Conservation (phyloP, 2,329 filamentous ascomycete genomes). For the Monosporascus sp. region DNA sequence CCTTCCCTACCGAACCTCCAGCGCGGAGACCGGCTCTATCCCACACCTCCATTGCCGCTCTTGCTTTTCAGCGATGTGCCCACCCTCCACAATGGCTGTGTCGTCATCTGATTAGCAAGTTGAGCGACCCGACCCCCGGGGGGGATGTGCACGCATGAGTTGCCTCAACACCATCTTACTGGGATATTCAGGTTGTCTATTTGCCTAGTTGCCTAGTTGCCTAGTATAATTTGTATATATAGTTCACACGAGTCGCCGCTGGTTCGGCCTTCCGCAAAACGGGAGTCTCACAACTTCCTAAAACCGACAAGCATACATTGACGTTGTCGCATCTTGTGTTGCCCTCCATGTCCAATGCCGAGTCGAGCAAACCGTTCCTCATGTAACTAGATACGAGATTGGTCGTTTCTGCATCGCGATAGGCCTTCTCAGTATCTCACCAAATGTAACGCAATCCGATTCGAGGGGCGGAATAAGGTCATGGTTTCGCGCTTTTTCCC, state of each 20-base stretch:
- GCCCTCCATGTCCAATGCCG: not conserved
- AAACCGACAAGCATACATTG: not conserved
- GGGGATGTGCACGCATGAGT: not conserved
- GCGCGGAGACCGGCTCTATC: not conserved
- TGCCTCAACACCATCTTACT: not conserved
- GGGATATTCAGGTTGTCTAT: no score
- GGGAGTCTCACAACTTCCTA: not conserved
- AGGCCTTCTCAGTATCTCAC: not conserved
- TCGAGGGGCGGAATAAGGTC: not conserved
- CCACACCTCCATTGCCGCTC: not conserved
- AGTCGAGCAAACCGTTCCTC: not conserved
- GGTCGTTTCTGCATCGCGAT: not conserved
- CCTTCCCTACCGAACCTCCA: not conserved
- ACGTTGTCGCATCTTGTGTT: not conserved
- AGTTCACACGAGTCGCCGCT: no score
- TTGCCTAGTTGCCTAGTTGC: no score
- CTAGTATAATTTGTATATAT: no score
- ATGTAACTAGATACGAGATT: not conserved
- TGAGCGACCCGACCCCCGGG: not conserved
- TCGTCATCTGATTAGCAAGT: not conserved
- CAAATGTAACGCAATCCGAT: not conserved
- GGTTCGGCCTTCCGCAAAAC: no score
- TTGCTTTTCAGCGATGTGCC: not conserved
- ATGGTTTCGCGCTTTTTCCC: no score
- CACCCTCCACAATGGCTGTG: not conserved